These are phyloP conservation scores for Cryphonectria naterciae DNA, from an alignment of 2,329 filamentous ascomycete genomes.

Conservation along the genomic window DNA sequence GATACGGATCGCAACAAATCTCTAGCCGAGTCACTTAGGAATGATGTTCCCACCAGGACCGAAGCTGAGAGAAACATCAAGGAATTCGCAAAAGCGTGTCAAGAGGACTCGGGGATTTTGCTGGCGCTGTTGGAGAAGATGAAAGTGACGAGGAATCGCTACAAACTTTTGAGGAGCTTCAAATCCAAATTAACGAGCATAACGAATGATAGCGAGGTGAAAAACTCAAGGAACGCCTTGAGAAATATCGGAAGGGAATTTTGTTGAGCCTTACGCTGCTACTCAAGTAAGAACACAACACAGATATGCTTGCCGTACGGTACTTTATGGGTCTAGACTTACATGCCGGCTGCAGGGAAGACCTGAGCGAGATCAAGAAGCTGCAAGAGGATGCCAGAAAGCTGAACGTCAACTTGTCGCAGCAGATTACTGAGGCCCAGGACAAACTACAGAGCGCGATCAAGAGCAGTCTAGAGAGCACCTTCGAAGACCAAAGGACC, in stretches of 20 bases:
- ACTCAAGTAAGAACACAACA: conserved; percentile 9
- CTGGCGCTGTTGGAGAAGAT: conserved; percentile 18
- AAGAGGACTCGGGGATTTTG: conserved; percentile 20
- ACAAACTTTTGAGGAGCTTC: conserved; percentile 1
- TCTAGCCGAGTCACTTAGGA: not conserved
- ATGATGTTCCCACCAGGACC: conserved; percentile 1
- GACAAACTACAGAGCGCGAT: not conserved
- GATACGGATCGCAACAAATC: conserved; percentile 19
- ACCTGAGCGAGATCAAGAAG: not conserved
- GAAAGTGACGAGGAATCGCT: conserved; percentile 13
- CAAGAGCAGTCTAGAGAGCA: not conserved
- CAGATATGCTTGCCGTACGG: not conserved
- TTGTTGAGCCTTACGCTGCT: conserved; percentile 27
- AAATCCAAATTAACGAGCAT: conserved; percentile 31
- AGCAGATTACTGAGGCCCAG: not conserved
- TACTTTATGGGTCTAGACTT: not conserved
- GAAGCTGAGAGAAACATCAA: conserved; percentile 22
- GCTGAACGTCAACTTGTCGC: conserved; percentile 3
- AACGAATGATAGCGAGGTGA: conserved; percentile 31
- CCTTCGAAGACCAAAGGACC: not conserved
- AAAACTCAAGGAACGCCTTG: conserved; percentile 27
- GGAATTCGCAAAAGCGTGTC: conserved; percentile 22
- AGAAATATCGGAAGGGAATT: conserved; percentile 27
- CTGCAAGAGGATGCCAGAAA: not conserved
- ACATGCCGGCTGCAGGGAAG: not conserved